phyloP scores from a whole-genome alignment of 139 green algal species.

The Chlorella sorokiniana region DNA sequence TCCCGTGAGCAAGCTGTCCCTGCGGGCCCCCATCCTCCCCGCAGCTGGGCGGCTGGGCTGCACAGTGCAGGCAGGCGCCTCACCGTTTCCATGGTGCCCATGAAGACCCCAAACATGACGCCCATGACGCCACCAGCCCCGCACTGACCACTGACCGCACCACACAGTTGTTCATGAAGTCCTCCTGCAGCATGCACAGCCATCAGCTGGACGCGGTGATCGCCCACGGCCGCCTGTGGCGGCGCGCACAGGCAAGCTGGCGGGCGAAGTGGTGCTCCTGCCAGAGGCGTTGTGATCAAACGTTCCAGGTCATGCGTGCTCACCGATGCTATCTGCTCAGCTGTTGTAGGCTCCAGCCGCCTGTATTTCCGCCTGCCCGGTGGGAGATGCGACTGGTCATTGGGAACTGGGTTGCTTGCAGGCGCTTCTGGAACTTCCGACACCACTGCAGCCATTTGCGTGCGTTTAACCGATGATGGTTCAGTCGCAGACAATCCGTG shows the following conservation, averaged over 20 bases:
- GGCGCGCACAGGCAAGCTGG: too few species aligned
- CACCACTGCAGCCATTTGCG: background rate
- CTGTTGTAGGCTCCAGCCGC: conserved; percentile 62
- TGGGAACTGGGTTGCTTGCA: background rate
- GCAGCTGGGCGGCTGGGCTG: too few species aligned
- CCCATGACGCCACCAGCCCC: conserved; percentile 75
- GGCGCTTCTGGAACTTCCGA: conserved; percentile 35
- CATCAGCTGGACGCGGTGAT: background rate
- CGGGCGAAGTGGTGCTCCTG: background rate
- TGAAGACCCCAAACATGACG: conserved; percentile 87
- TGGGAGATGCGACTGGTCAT: conserved; percentile 16
- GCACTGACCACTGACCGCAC: conserved; percentile 77
- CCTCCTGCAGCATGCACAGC: conserved; percentile 54
- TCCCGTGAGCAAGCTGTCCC: too few species aligned
- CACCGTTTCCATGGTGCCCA: conserved; percentile 74
- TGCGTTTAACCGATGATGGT: background rate
- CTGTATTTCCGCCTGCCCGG: conserved; percentile 38
- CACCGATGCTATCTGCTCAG: conserved; percentile 60
- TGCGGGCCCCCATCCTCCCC: background rate
- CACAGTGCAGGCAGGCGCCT: too few species aligned
- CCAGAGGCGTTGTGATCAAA: background rate
- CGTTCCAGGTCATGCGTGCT: background rate
- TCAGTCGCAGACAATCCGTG: background rate
- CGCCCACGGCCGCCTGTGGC: background rate
- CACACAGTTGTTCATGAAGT: conserved; percentile 95